Evolutionary conservation across 306 rosid genomes (phyloP), one percentile per base, ranked within the genome.

Genomic region (Fragaria ananassa): DNA sequence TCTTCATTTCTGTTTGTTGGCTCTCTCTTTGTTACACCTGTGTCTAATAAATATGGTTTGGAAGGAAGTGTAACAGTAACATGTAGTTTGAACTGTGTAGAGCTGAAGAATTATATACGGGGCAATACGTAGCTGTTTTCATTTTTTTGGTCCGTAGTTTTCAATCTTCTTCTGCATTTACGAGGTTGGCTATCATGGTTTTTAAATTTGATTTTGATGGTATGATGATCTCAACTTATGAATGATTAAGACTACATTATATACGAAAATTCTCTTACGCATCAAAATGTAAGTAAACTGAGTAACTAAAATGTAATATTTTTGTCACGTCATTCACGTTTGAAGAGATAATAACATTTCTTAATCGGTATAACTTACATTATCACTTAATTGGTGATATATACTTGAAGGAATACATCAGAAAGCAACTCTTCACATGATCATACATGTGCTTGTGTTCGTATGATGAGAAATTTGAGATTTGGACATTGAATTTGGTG

Each of bases 1-100:
- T 81, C 85, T 51, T 83, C 91, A 81, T 87, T 80, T 51, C 60
- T 46, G 11, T 17, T 6, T 12, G 21, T 21, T 39, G 29, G 42
- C 60, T 47, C 15, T 31, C 17, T 35, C 39, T 74, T 46, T 37
- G 51, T 68, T 29, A 54, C 61, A 49, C 62, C 42, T 34, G 45
- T 46, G 5, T 4, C 37, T 27, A 27, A 63, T 63, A 63, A 63
- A 63, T 63, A 63, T 6, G 19, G 21, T 31, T 63, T 63, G 23
- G 68, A 63, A 63, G 44, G 11, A 34, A 34, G 68, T 63, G 44
- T 15, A 34, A 31, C 66, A 13, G 66, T 27, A 61, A 61, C 41
- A 8, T 29, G 41, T 61, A 14, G 10, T 13, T 27, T 61, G 66
- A 29, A 61, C 35, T 2, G 21, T 62, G 12, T 63, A 17, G 10